Base-by-base conservation (phyloP, 2,329 filamentous ascomycete species). In the Aspergillus ochraceus region DNA sequence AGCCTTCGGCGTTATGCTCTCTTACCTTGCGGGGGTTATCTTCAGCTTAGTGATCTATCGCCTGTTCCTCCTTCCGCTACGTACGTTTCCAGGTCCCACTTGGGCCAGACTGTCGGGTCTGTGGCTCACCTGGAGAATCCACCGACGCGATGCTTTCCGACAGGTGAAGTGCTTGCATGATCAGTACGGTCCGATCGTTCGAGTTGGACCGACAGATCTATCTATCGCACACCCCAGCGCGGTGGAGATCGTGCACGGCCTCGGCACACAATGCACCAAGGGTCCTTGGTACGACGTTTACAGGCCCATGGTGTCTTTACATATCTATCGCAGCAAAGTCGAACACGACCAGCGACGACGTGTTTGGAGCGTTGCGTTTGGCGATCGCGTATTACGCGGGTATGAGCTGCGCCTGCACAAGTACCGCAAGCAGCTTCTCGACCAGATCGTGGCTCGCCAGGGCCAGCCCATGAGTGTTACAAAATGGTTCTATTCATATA, bases 331-430 rank as follows among this genome's bases (percentile, higher is more conserved):
- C 4, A 71, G 78, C 50, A 69, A 68, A 49, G 57, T 63, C n/a
- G 20, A 70, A 24, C 79, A 80, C 66, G 76, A 79, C 58, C 66
- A 68, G 9, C 70, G 79, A 24, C 70, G 78, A 9, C 68, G 74
- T 11, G 67, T 77, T 26, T 81, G 79, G 79, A 74, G 72, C 54
- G 63, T 68, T 10, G 79, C 72, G 0, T 80, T 81, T 63, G 75
- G 73, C 57, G 74, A 77, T 59, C 75, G 73, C 55, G 71, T 75
- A 5, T 58, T 81, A 22, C 71, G 77, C 3, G 76, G 74, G 4
- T 81, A 81, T 59, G 78, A 80, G 60, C 58, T 68, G 17, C 69
- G 76, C 1, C 67, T 80, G 2, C 64, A 68, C 14, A 62, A 55
- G 3, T 76, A 78, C 62, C 76, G 73, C 22, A 66, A 76, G 49